phyloP scores from a whole-genome alignment of 2,329 filamentous ascomycete genomes.

The Dactylellina cionopaga region DNA sequence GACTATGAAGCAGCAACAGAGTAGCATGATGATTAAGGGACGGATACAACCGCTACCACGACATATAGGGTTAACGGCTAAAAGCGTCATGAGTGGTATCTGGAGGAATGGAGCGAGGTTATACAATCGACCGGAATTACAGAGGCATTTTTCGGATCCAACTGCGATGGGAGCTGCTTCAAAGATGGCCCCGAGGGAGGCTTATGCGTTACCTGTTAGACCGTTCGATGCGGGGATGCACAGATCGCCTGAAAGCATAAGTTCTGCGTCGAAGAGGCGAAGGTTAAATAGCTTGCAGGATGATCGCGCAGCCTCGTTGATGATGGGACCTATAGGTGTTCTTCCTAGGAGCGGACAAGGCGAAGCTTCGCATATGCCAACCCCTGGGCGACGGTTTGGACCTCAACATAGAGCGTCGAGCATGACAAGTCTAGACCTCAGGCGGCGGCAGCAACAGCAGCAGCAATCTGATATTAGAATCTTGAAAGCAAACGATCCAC shows the following conservation, averaged over 20 bases:
- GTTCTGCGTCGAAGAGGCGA: slow-evolving; percentile 41
- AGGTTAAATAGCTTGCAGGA: slow-evolving; percentile 44
- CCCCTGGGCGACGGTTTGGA: slow-evolving; percentile 27
- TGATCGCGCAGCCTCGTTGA: neutral
- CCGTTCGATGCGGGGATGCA: slow-evolving; percentile 30
- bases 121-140: slow-evolving; percentile 37
- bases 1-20: slow-evolving; percentile 47
- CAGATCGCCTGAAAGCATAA: slow-evolving; percentile 21
- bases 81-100: slow-evolving; percentile 39
- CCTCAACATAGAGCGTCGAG: slow-evolving; percentile 42
- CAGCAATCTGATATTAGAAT: slow-evolving; percentile 44
- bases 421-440: slow-evolving; percentile 43
- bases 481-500: slow-evolving; percentile 39
- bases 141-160: slow-evolving; percentile 45
- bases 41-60: slow-evolving; percentile 43
- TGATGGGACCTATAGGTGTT: slow-evolving; percentile 4
- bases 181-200: slow-evolving; percentile 30
- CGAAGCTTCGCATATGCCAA: neutral
- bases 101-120: slow-evolving; percentile 44
- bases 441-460: slow-evolving; percentile 29
- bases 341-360: slow-evolving; percentile 7
- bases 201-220: slow-evolving; percentile 43
- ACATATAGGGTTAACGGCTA: slow-evolving; percentile 40
- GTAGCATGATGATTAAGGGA: slow-evolving; percentile 30
- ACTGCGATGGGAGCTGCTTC: slow-evolving; percentile 1